Base-by-base conservation (phyloP, 768 basidiomycete species). In the Xerocomellus chrysenteron region DNA sequence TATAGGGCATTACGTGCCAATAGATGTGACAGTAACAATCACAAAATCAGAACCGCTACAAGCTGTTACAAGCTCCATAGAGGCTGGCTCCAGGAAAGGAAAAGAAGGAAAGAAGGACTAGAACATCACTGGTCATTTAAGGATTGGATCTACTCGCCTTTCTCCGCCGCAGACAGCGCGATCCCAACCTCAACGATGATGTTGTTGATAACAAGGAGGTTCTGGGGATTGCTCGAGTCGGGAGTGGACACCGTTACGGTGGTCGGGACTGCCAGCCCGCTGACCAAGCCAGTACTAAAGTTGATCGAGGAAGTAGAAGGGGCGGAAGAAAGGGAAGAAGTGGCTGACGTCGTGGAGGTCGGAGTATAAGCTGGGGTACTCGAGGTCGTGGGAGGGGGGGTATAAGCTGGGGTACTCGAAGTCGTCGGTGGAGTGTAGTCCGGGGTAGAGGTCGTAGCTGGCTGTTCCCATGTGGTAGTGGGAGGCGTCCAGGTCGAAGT, bases 151-250 rank as follows among this genome's bases (percentile, higher is more conserved):
- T 56, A 64, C 16, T 17, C 8, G 7, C 30, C 19, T 36, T 58
- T 30, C 46, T 51, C 44, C 24, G 43, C 60, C 17, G 39, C 39
- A 24, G 30, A 44, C 26, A 74, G 57, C 7, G 50, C 0, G 1
- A 49, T 7, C 24, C 58, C 78, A 24, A 81, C 26, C 33, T 68
- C 68, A 47, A 80, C 53, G 43, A 81, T 36, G n/a, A 70, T 67
- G 44, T 73, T 55, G 48, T 75, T 71, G 19, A 82, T 57, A 37
- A 49, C 54, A 16, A 72, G 36, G 28, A 79, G 57, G 57, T 73
- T 75, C 57, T 77, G 54, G 9, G 74, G 71, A 53, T 68, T 55
- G 36, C 56, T 58, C 35, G 68, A 46, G 46, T 70, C 58, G 30
- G 76, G 73, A 49, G 71, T 60, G 28, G 77, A 58, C 26, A 74